These are phyloP conservation scores for Agrostemma githago DNA, from an alignment of 148 eudicot species.

Conservation along the genomic window DNA sequence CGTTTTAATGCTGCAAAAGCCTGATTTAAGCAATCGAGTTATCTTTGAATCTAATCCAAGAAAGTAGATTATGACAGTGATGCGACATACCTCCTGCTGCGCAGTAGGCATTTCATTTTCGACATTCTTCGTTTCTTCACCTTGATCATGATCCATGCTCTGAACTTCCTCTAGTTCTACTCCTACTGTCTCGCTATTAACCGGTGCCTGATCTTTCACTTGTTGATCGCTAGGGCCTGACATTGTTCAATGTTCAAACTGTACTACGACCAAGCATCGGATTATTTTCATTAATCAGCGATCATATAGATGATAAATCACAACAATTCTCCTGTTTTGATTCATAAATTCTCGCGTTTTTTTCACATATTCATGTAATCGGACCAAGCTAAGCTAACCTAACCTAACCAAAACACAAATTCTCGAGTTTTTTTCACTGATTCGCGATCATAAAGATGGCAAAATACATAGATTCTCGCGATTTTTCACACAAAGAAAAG, in stretches of 20 bases:
- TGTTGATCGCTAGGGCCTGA: slow-evolving; percentile 25
- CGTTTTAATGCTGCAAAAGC: neutral
- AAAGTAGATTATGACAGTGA: neutral
- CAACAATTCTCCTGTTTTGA: too few relatives aligned
- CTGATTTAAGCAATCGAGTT: neutral
- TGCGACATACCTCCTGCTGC: slow-evolving; percentile 40
- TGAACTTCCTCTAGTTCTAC: slow-evolving; percentile 15
- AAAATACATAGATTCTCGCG: neutral
- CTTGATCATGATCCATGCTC: slow-evolving; percentile 14
- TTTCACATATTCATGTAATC: too few relatives aligned
- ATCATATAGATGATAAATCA: too few relatives aligned
- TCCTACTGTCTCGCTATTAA: neutral
- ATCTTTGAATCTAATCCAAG: neutral
- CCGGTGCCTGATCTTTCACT: slow-evolving; percentile 24
- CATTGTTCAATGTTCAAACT: slow-evolving; percentile 38
- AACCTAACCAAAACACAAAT: too few relatives aligned
- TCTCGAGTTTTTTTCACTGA: neutral
- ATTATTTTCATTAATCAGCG: neutral
- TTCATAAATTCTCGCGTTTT: too few relatives aligned
- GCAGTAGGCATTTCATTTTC: slow-evolving; percentile 37
- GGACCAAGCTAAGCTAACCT: too few relatives aligned
- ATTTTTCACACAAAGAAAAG: neutral
- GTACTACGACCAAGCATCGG: neutral
- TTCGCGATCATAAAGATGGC: neutral
- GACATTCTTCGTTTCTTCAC: slow-evolving; percentile 28